These are phyloP conservation scores for Alternaria viburni DNA, from an alignment of 2,329 filamentous ascomycete genomes.

Conservation along the genomic window DNA sequence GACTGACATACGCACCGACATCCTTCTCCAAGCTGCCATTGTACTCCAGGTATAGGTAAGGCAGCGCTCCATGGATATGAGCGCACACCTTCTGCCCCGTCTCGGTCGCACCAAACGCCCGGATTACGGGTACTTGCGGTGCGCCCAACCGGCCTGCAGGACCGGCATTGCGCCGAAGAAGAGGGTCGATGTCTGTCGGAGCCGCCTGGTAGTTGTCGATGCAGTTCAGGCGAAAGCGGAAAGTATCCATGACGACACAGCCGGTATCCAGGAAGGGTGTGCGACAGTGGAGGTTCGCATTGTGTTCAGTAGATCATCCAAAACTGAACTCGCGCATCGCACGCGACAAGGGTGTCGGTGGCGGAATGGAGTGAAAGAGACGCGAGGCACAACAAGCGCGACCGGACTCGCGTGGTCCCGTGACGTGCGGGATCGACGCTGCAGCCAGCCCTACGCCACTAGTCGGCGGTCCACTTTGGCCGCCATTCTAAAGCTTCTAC, in stretches of 20 bases:
- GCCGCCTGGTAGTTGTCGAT: slow-evolving; percentile 90
- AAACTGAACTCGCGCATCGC: slow-evolving; percentile 1
- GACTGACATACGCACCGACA: slow-evolving; percentile 62
- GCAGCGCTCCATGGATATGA: slow-evolving; percentile 93
- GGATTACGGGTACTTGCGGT: slow-evolving; percentile 82
- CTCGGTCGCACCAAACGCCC: slow-evolving; percentile 90
- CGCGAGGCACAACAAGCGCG: slow-evolving; percentile 13
- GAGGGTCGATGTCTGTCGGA: slow-evolving; percentile 81
- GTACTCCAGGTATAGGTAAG: slow-evolving; percentile 94
- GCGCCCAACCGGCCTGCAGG: slow-evolving; percentile 64
- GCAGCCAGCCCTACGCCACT: slow-evolving; percentile 44
- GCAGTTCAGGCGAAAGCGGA: slow-evolving; percentile 91
- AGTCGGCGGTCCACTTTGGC: slow-evolving; percentile 24
- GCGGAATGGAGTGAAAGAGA: slow-evolving; percentile 2
- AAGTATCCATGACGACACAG: slow-evolving; percentile 67
- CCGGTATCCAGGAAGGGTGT: neutral
- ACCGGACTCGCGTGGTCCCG: slow-evolving; percentile 30
- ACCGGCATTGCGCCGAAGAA: slow-evolving; percentile 69
- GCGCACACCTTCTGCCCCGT: slow-evolving; percentile 95
- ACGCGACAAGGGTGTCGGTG: neutral
- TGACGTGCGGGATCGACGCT: slow-evolving; percentile 22
- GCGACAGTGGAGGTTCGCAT: slow-evolving; percentile 11
- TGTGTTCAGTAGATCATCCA: slow-evolving; percentile 13
- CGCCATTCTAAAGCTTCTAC: slow-evolving; percentile 15
- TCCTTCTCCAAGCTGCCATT: slow-evolving; percentile 69